Evolutionary conservation across 73 alveolate species (phyloP).

Genomic region (Durusdinium trenchii): DNA sequence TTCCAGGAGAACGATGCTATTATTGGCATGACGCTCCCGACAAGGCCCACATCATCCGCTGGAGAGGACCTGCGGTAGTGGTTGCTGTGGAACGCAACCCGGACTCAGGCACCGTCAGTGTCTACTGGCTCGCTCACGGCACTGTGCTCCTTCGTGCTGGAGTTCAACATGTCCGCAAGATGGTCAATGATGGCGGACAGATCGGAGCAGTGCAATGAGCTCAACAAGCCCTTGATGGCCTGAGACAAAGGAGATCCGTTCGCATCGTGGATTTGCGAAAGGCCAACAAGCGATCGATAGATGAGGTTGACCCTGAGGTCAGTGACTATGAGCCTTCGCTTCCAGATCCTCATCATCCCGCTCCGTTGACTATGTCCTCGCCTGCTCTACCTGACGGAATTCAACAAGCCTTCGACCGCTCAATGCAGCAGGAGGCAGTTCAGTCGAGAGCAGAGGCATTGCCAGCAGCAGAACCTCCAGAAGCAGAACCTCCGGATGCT

Average conservation of each 20-base stretch:
- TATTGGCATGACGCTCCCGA: not conserved
- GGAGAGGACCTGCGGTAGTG: not conserved
- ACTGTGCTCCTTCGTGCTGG: not conserved
- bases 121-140: not conserved
- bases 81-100: not conserved
- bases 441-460: no score
- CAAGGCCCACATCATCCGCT: constrained; percentile 10
- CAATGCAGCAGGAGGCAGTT: no score
- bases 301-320: not conserved
- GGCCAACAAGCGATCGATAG: not conserved
- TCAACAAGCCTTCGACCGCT: no score
- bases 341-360: no score
- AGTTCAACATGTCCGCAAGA: not conserved
- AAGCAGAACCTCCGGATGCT: no score
- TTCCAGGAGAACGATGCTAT: not conserved
- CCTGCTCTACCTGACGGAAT: no score
- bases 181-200: not conserved
- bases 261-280: not conserved
- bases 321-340: no score
- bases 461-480: no score
- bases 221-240: not conserved
- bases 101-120: not conserved
- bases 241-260: not conserved
- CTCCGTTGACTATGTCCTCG: no score
- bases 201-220: no score